These are phyloP conservation scores for Kregervanrija pseudodelftensis DNA, from an alignment of 805 yeast species.

Conservation along the genomic window DNA sequence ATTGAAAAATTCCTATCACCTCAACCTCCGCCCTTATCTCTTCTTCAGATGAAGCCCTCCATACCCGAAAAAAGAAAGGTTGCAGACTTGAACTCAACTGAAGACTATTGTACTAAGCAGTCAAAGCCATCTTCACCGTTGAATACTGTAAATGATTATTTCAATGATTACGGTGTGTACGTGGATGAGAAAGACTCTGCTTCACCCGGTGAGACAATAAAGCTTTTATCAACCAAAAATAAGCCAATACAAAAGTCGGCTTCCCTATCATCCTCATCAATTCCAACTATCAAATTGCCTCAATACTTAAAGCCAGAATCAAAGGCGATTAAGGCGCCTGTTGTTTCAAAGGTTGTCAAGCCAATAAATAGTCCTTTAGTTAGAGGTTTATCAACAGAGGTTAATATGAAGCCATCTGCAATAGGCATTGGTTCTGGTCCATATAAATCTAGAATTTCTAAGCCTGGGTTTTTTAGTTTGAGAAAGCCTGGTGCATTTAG, in stretches of 20 bases:
- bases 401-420: constrained; percentile 7
- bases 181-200: background rate
- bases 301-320: constrained; percentile 25
- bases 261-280: constrained; percentile 6
- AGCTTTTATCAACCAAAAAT: constrained; percentile 1
- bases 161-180: background rate
- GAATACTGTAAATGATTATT: background rate
- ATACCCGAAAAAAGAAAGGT: constrained; percentile 17
- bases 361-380: constrained; percentile 3
- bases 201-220: background rate
- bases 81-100: background rate
- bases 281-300: constrained; percentile 22
- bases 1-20: constrained; percentile 13
- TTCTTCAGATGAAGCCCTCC: constrained; percentile 1
- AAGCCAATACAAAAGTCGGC: constrained; percentile 3
- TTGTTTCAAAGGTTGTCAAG: constrained; percentile 3
- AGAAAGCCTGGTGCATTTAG: constrained; percentile 29
- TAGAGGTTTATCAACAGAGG: background rate
- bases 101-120: background rate
- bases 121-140: background rate
- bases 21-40: constrained; percentile 12
- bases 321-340: constrained; percentile 4
- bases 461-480: constrained; percentile 8
- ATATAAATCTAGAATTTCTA: background rate
- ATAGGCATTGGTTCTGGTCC: constrained; percentile 5